phyloP scores from a whole-genome alignment of 2,329 filamentous ascomycete species.

The Penicillium sp. region DNA sequence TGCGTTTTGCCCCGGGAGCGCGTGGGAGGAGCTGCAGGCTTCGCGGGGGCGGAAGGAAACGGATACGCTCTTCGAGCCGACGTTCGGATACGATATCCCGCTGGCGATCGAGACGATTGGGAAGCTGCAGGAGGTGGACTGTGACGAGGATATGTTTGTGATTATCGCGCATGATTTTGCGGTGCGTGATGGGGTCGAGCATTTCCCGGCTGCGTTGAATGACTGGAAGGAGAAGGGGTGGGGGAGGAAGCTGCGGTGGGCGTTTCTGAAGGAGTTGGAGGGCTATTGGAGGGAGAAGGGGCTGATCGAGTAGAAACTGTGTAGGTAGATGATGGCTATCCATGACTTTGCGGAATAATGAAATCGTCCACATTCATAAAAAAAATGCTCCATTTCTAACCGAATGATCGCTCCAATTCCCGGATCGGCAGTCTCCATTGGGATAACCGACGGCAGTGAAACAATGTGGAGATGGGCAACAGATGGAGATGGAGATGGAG shows the following conservation, averaged over 20 bases:
- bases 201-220: constrained; percentile 37
- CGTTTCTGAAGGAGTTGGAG: constrained; percentile 27
- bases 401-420: background rate
- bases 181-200: constrained; percentile 28
- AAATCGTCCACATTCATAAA: no score
- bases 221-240: constrained; percentile 35
- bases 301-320: background rate
- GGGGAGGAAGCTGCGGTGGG: constrained; percentile 28
- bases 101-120: constrained; percentile 26
- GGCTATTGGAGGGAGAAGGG: constrained; percentile 4
- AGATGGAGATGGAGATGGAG: background rate
- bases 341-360: background rate
- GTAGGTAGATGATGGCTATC: background rate
- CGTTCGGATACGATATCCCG: constrained; percentile 32
- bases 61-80: constrained; percentile 27
- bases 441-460: constrained; percentile 7
- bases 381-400: background rate
- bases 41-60: constrained; percentile 16
- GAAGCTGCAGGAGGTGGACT: constrained; percentile 33
- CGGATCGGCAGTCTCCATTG: constrained; percentile 1
- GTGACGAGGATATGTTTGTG: constrained; percentile 34
- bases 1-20: constrained; percentile 14
- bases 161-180: constrained; percentile 37
- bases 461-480: background rate
- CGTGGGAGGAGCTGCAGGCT: constrained; percentile 19